Percentiles rank a stretch among this genome's conserved stretches.
Evolutionary conservation across 208 protist genomes (phyloP).

Genomic region (Leishmania gerbilli): DNA sequence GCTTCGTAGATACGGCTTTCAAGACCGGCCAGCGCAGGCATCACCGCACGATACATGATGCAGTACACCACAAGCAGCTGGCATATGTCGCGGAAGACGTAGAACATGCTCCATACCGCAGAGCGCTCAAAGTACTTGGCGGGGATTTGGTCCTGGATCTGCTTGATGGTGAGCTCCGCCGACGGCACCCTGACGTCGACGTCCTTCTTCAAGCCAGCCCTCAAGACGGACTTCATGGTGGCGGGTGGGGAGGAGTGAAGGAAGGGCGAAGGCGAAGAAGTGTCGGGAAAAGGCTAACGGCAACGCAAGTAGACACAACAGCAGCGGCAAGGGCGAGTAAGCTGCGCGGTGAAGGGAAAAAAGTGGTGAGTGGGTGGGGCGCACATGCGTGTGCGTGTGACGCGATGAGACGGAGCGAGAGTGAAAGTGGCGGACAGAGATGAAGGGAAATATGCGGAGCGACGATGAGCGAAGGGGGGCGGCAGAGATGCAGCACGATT

Average conservation of each 20-base stretch:
- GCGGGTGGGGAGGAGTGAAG: not conserved
- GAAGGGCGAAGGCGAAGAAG: not conserved
- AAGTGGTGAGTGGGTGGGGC: not conserved
- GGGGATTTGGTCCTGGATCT: slow-evolving; percentile 81
- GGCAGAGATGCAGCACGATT: not conserved
- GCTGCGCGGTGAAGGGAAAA: not conserved
- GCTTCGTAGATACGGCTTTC: slow-evolving; percentile 23
- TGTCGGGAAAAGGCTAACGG: not conserved
- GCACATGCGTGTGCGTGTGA: not conserved
- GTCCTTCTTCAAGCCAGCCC: slow-evolving; percentile 59
- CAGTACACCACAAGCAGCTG: slow-evolving; percentile 55
- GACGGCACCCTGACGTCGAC: slow-evolving; percentile 70
- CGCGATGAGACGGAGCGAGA: not conserved
- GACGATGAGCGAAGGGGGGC: not conserved
- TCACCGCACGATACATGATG: slow-evolving; percentile 55
- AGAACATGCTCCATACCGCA: slow-evolving; percentile 40
- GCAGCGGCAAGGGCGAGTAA: not conserved
- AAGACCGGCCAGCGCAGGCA: slow-evolving; percentile 39
- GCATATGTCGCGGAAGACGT: slow-evolving; percentile 63
- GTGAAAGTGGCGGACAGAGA: not conserved
- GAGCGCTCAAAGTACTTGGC: slow-evolving; percentile 76
- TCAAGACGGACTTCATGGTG: slow-evolving; percentile 59
- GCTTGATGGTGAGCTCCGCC: slow-evolving; percentile 58
- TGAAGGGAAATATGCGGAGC: not conserved
- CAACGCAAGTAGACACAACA: not conserved